Percentiles rank a stretch among this genome's conserved stretches.
phyloP scores from a whole-genome alignment of 139 green algal genomes.

The Gonium pectorale region DNA sequence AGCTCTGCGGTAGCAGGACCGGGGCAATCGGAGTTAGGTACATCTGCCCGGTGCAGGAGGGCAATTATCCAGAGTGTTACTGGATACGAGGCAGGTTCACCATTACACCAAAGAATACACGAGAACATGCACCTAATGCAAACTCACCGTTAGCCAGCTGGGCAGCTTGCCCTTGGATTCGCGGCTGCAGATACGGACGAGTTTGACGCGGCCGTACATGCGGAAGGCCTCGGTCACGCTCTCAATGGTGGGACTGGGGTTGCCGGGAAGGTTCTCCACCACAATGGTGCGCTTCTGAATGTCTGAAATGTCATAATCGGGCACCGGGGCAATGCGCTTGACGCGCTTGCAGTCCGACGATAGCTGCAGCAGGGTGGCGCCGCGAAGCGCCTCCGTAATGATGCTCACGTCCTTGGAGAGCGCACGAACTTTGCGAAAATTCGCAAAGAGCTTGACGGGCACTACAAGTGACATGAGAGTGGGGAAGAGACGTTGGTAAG shows the following conservation, averaged over 20 bases:
- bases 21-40: neutral
- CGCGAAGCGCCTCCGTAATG: slow-evolving; percentile 58
- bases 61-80: no score
- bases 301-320: slow-evolving; percentile 66
- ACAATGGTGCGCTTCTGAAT: slow-evolving; percentile 68
- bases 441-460: slow-evolving; percentile 69
- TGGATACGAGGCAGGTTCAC: no score
- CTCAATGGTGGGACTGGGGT: slow-evolving; percentile 70
- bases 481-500: neutral
- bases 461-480: slow-evolving; percentile 51
- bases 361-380: slow-evolving; percentile 50
- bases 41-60: no score
- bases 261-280: slow-evolving; percentile 66
- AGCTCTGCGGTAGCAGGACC: slow-evolving; percentile 10
- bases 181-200: slow-evolving; percentile 69
- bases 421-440: slow-evolving; percentile 71
- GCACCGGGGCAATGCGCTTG: slow-evolving; percentile 51
- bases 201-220: slow-evolving; percentile 56
- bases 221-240: slow-evolving; percentile 61
- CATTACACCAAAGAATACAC: neutral
- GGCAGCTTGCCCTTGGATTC: slow-evolving; percentile 69
- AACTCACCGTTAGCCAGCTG: slow-evolving; percentile 58
- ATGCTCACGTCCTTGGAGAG: slow-evolving; percentile 54
- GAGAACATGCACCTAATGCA: no score
- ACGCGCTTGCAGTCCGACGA: slow-evolving; percentile 49